Percentiles rank a stretch among this genome's conserved stretches.
phyloP scores from a whole-genome alignment of 768 basidiomycete species.

The Exidia glandulosa region DNA sequence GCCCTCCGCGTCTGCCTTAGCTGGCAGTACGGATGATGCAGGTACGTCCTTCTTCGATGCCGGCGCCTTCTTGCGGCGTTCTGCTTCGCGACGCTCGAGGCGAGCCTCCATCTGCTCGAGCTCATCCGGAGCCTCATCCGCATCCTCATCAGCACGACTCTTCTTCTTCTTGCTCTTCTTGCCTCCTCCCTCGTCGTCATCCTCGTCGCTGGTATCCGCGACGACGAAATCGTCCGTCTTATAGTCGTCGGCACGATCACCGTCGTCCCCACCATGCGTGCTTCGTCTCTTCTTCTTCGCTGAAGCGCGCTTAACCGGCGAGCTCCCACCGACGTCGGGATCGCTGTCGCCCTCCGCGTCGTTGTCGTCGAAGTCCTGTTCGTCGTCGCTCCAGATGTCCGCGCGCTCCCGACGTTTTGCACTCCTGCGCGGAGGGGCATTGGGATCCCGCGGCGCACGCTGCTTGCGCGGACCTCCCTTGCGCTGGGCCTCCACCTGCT shows the following conservation, averaged over 20 bases:
- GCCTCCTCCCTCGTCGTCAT: constrained; percentile 18
- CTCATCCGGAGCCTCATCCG: constrained; percentile 56
- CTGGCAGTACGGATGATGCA: constrained; percentile 6
- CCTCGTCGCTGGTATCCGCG: constrained; percentile 65
- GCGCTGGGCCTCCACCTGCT: constrained; percentile 51
- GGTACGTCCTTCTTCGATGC: constrained; percentile 20
- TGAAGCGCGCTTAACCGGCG: constrained; percentile 19
- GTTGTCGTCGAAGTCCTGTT: constrained; percentile 22
- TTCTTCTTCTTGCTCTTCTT: constrained; percentile 27
- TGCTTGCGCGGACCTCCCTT: constrained; percentile 32
- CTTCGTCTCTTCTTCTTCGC: constrained; percentile 32
- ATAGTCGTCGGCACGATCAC: constrained; percentile 55
- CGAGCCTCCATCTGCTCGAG: constrained; percentile 50
- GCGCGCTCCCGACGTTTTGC: constrained; percentile 29
- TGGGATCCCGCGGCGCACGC: not conserved
- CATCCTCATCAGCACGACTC: constrained; percentile 28
- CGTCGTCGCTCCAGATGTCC: constrained; percentile 59
- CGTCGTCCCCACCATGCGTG: constrained; percentile 26
- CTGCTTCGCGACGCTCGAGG: constrained; percentile 31
- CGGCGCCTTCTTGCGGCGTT: constrained; percentile 8
- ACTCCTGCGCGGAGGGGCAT: constrained; percentile 9
- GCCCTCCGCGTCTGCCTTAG: constrained; percentile 14
- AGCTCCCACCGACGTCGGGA: constrained; percentile 34
- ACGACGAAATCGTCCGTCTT: constrained; percentile 82
- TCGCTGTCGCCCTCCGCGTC: constrained; percentile 13